A percentile compares a stretch with the other conserved stretches of the same genome.
Evolutionary conservation across 225 moss, liverwort and hornwort species (phyloP).

Genomic region (Neckera pumila): DNA sequence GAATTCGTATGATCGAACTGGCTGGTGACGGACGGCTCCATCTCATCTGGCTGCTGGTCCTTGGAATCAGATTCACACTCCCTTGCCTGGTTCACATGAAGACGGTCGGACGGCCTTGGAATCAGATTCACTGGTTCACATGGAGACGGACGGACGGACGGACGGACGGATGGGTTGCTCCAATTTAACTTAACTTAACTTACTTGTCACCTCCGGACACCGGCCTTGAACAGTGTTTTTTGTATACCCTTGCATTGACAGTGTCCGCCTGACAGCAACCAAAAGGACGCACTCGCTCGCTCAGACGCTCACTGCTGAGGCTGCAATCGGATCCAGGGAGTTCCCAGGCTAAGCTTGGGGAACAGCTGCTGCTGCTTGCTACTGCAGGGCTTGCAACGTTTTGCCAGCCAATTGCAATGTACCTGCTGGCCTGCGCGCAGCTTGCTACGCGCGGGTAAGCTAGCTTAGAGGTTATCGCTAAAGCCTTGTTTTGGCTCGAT

Average conservation of each 20-base stretch:
- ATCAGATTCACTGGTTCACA: not conserved
- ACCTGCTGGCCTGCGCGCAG: not conserved
- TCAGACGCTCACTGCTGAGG: too few species aligned
- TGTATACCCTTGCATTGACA: not conserved
- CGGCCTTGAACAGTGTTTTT: not conserved
- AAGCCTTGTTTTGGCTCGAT: not conserved
- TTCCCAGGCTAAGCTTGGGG: not conserved
- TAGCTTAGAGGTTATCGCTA: not conserved
- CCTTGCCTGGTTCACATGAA: not conserved
- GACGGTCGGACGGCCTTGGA: not conserved
- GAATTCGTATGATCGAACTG: not conserved
- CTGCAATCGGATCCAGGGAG: not conserved
- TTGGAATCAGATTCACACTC: not conserved
- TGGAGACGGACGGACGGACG: not conserved
- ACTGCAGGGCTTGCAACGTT: not conserved
- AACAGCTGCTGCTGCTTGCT: too few species aligned
- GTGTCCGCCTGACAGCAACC: not conserved
- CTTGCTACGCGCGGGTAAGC: too few species aligned
- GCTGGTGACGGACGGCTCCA: not conserved
- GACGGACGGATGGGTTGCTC: not conserved
- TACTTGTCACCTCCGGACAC: not conserved
- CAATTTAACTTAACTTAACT: not conserved
- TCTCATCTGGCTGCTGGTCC: too few species aligned
- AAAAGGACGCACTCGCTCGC: not conserved
- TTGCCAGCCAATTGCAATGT: not conserved